Evolutionary conservation across 2,329 filamentous ascomycete genomes (phyloP), one percentile per base, ranked within the genome.

Genomic region (Pseudocercospora musae): DNA sequence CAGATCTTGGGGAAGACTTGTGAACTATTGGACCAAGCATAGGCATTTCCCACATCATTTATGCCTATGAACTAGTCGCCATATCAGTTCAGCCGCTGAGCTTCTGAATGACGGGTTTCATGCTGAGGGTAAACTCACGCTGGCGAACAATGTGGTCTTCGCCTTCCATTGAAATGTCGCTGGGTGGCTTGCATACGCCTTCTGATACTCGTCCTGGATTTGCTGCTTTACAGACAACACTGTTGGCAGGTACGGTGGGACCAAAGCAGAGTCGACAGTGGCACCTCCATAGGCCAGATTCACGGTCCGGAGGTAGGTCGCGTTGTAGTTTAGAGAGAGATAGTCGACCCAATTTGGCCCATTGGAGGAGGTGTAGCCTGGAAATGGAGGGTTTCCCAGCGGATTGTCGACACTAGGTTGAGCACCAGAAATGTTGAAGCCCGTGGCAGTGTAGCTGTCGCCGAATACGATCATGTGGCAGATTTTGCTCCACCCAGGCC

Each of bases 391-490:
- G 68, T 89, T 89, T 0, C 87, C 86, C 64, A 89, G 76, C 0
- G 86, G 85, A 68, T 87, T 85, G 5, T 75, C 73, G 4, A 77
- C 66, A 7, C 78, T 82, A 1, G 87, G 85, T 40, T 85, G 80
- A 0, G 78, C 73, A 21, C 79, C 77, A 10, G 75, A 79, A 46
- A 81, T 75, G 62, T 86, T 75, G 74, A 89, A 89, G 8, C 82
- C 82, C 2, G 84, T 86, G 64, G 82, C 80, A 1, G 84, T 84
- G 74, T 87, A 87, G 2, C 83, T 86, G 69, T 87, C 83, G 46
- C 85, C 85, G 66, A 75, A 75, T 42, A 71, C 65, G 48, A 73
- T 42, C 50, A 63, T 57, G 29, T 63, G 62, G 10, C 44, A 53
- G 21, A 63, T 23, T 8, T 23, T 46, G 5, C 20, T 23, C 49